A percentile compares a stretch with the other conserved stretches of the same genome.
These are phyloP conservation scores for Aspergillus latus DNA, from an alignment of 2,329 filamentous ascomycete species.

Conservation along the genomic window DNA sequence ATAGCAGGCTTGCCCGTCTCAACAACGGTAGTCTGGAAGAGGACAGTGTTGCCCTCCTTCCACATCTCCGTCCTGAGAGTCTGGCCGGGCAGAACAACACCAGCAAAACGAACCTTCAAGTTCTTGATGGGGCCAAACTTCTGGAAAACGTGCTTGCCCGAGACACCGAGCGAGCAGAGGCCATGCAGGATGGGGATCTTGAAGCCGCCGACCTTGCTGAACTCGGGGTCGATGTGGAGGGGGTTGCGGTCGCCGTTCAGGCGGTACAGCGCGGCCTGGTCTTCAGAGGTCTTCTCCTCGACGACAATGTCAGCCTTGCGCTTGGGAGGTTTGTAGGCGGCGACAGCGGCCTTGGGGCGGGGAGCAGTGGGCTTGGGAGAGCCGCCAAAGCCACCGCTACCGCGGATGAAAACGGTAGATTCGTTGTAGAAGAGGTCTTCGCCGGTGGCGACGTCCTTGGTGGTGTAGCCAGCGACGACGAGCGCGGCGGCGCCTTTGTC, in stretches of 20 bases:
- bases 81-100: slow-evolving; percentile 80
- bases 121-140: slow-evolving; percentile 82
- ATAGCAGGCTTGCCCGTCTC: slow-evolving; percentile 92
- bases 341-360: slow-evolving; percentile 77
- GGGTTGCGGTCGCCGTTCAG: slow-evolving; percentile 95
- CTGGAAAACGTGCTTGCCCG: slow-evolving; percentile 84
- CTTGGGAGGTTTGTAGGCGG: slow-evolving; percentile 73
- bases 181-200: slow-evolving; percentile 92
- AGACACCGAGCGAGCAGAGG: slow-evolving; percentile 91
- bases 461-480: slow-evolving; percentile 75
- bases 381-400: slow-evolving; percentile 86
- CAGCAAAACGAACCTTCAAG: slow-evolving; percentile 89
- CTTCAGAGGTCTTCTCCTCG: slow-evolving; percentile 81
- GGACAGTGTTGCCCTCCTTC: slow-evolving; percentile 75
- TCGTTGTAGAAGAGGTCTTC: slow-evolving; percentile 98
- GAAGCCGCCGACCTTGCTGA: slow-evolving; percentile 95
- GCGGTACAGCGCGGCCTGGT: slow-evolving; percentile 91
- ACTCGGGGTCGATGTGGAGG: slow-evolving; percentile 89
- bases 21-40: slow-evolving; percentile 86
- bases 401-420: slow-evolving; percentile 85
- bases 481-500: slow-evolving; percentile 93
- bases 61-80: slow-evolving; percentile 94
- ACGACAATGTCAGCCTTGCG: slow-evolving; percentile 77
- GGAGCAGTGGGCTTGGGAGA: slow-evolving; percentile 64
- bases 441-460: slow-evolving; percentile 78